Evolutionary conservation across 1,139 yeast genomes (phyloP), one percentile per base, ranked within the genome.

Genomic region (Meyerozyma smithsonii): DNA sequence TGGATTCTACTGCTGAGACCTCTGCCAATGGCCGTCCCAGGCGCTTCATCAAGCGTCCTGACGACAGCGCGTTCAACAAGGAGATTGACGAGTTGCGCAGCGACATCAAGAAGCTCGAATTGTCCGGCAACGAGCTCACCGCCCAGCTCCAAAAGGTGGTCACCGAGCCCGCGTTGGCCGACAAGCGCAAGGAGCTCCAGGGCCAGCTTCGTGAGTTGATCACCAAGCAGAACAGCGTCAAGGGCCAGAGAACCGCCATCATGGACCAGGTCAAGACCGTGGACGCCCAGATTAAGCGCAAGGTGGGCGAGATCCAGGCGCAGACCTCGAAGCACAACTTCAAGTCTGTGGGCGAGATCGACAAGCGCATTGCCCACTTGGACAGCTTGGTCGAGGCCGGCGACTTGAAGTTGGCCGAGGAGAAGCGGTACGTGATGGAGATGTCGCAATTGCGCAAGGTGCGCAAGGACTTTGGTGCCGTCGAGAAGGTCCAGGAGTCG

Each of bases 341-440:
- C 74, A 85, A 84, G 66, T 69, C 77, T 39, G 80, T 76, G 47
- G 87, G 75, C 36, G 97, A 90, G 51, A 84, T 90, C 52, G 95
- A 89, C 56, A 69, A 72, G 44, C 79, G 84, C 64, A 78, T 90
- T 61, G 63, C 66, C 49, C 70, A 74, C 58, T 77, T 89, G 55
- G 97, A 92, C 61, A 74, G 72, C 37, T 72, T 77, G 51, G 83
- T 92, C 48, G 89, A 86, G 46, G 68, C 86, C 39, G 98, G 98
- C 45, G 69, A 74, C 40, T 72, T 94, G 62, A 80, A 88, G 56
- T 79, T 94, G 58, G 97, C 90, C 40, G 96, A 92, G 48, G 99
- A 94, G 74, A 84, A 89, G 71, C 77, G 82, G 61, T 69, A 73
- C 51, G 80, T 94, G 52, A 85, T 85, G 67, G 97, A 92, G 66